A percentile compares a stretch with the other conserved stretches of the same genome.
Evolutionary conservation across 169 alveolate species (phyloP).

Genomic region (Amoebophrya sp.): DNA sequence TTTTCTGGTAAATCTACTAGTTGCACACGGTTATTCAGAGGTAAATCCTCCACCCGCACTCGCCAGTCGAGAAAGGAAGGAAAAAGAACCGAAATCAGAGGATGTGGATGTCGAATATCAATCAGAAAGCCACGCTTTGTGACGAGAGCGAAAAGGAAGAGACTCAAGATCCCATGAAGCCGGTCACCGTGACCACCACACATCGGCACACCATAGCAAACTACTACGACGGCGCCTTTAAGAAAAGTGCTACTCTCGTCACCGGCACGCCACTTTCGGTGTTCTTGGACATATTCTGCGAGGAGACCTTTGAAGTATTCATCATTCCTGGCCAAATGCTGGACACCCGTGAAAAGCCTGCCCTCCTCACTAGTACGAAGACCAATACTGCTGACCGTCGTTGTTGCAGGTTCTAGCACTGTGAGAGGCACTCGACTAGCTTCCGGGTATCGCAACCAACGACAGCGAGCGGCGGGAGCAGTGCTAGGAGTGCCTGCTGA

Average conservation of each 20-base stretch:
- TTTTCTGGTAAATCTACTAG: neutral
- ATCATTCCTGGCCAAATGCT: neutral
- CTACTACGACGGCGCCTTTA: neutral
- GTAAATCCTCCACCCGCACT: neutral
- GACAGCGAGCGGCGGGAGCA: no score
- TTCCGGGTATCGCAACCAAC: no score
- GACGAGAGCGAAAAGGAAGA: neutral
- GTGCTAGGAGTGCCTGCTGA: no score
- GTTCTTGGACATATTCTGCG: neutral
- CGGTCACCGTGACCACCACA: neutral
- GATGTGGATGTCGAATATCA: neutral
- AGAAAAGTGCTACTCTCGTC: neutral
- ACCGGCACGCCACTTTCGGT: neutral
- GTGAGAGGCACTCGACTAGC: no score
- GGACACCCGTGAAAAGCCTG: neutral
- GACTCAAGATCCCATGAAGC: neutral
- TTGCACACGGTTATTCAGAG: neutral
- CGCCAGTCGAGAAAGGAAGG: neutral
- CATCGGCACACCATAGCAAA: neutral
- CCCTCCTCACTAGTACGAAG: neutral
- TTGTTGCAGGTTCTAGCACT: no score
- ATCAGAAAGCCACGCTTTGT: neutral
- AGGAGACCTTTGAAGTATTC: neutral
- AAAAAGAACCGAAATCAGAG: neutral
- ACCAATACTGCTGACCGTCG: no score